A percentile compares a stretch with the other conserved stretches of the same genome.
Evolutionary conservation across 176 grass and related monocot genomes (phyloP).

Genomic region (Rhynchospora breviuscula): DNA sequence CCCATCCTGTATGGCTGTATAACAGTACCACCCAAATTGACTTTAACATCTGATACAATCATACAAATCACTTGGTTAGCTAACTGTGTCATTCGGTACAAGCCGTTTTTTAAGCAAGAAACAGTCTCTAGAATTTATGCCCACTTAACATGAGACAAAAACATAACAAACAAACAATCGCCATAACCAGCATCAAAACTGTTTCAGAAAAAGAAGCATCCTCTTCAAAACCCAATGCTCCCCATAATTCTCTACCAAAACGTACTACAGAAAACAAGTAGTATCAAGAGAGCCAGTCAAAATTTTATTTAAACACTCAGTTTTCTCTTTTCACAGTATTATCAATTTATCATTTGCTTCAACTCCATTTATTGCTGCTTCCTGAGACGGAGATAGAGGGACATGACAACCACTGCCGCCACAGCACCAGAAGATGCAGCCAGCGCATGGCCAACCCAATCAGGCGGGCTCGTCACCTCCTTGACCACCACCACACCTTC

Average conservation of each 20-base stretch:
- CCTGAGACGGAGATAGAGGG: slow-evolving; percentile 11
- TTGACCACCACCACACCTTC: slow-evolving; percentile 22
- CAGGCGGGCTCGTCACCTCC: slow-evolving; percentile 14
- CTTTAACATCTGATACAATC: not conserved
- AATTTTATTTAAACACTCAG: not conserved
- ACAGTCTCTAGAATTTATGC: not conserved
- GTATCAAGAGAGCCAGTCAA: not conserved
- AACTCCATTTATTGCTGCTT: not conserved
- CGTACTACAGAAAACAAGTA: not conserved
- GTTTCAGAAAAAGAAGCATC: not conserved
- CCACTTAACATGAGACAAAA: not conserved
- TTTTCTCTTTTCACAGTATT: not conserved
- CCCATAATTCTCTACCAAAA: not conserved
- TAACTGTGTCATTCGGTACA: not conserved
- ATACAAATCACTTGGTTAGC: not conserved
- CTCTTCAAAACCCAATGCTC: not conserved
- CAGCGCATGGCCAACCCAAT: slow-evolving; percentile 12
- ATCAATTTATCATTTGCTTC: not conserved
- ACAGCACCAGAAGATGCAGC: not conserved
- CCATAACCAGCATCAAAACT: slow-evolving; percentile 2
- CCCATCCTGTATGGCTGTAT: not conserved
- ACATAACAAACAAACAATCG: not conserved
- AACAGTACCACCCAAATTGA: not conserved
- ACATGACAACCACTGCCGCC: not conserved
- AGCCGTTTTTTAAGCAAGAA: not conserved